A percentile compares a stretch with the other conserved stretches of the same genome.
These are phyloP conservation scores for Boletus tomentosulus DNA, from an alignment of 768 basidiomycete genomes.

Conservation along the genomic window DNA sequence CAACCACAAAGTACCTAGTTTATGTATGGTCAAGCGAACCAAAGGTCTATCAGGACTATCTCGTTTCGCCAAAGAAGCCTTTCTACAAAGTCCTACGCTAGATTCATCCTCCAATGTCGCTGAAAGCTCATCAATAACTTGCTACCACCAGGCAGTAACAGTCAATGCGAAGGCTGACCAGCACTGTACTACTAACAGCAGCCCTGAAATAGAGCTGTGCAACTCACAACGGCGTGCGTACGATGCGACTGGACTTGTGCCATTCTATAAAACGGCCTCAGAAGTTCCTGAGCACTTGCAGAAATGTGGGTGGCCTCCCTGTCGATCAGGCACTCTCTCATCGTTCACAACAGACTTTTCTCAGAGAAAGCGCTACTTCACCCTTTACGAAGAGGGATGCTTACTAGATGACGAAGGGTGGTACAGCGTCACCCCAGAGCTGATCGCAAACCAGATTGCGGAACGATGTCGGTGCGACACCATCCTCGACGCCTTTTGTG, in stretches of 20 bases:
- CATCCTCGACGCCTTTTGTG: constrained; percentile 92
- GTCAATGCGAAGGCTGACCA: neutral
- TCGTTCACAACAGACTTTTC: constrained; percentile 62
- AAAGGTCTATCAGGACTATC: constrained; percentile 41
- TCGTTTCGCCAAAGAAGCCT: constrained; percentile 39
- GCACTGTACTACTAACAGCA: neutral
- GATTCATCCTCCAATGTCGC: constrained; percentile 5
- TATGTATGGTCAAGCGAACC: constrained; percentile 39
- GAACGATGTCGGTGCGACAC: constrained; percentile 84
- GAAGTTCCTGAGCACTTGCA: constrained; percentile 75
- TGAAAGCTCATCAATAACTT: neutral
- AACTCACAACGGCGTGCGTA: constrained; percentile 39
- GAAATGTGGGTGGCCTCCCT: constrained; percentile 58
- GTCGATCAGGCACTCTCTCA: neutral
- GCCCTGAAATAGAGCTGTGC: constrained; percentile 22
- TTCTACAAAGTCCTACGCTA: constrained; percentile 19
- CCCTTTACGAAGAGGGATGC: constrained; percentile 74
- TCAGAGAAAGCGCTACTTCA: constrained; percentile 81
- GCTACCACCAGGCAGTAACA: neutral
- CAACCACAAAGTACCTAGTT: too few species aligned
- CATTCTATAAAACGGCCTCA: constrained; percentile 56
- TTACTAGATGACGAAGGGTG: constrained; percentile 94
- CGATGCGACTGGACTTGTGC: constrained; percentile 72
- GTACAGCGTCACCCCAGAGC: constrained; percentile 95
- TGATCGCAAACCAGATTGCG: constrained; percentile 89